Evolutionary conservation across 768 basidiomycete species (phyloP).

Genomic region (Serpula lacrymans): DNA sequence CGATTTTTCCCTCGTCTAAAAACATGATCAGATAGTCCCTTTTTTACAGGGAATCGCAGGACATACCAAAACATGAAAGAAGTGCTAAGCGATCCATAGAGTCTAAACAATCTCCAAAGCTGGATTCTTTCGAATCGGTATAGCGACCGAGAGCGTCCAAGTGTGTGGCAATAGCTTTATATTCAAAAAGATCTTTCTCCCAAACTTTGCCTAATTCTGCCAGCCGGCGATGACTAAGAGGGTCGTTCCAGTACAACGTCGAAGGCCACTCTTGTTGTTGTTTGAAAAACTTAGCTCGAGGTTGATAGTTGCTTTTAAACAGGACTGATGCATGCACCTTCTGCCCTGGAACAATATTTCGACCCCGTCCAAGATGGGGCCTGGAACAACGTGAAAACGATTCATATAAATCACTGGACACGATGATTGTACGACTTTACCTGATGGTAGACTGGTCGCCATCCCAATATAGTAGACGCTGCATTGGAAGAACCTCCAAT

Average conservation of each 20-base stretch:
- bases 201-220: conserved; percentile 15
- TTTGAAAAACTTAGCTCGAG: conserved; percentile 19
- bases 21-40: background rate
- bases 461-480: conserved; percentile 24
- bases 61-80: conserved; percentile 26
- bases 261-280: conserved; percentile 22
- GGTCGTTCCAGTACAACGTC: conserved; percentile 28
- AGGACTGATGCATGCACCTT: conserved; percentile 29
- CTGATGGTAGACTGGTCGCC: conserved; percentile 17
- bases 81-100: conserved; percentile 24
- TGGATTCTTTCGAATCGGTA: conserved; percentile 7
- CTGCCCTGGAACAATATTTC: conserved; percentile 25
- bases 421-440: conserved; percentile 8
- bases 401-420: conserved; percentile 5
- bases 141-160: conserved; percentile 17
- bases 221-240: conserved; percentile 15
- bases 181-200: conserved; percentile 28
- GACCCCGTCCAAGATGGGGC: conserved; percentile 22
- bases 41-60: background rate
- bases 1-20: background rate
- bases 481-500: conserved; percentile 21
- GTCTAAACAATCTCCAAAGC: too few relatives aligned
- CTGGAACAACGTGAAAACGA: conserved; percentile 5
- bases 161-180: conserved; percentile 11
- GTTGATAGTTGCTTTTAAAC: conserved; percentile 27